Conservation (phyloP, 352 stramenopile genomes). For the Phytophthora pini region DNA sequence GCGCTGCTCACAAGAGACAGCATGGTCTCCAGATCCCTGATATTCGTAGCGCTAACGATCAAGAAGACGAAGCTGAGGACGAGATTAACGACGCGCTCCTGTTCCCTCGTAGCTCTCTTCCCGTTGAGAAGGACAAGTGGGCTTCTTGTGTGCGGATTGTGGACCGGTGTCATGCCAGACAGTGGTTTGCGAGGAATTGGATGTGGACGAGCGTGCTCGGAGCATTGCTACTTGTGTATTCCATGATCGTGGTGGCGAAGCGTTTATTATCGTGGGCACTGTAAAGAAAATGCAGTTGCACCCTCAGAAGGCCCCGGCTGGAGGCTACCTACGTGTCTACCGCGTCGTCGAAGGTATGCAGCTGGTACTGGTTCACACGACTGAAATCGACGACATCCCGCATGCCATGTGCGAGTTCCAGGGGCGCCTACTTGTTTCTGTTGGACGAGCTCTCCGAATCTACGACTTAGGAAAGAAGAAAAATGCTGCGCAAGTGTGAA, state of each 20-base stretch:
- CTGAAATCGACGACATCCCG: constrained; percentile 96
- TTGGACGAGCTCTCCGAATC: constrained; percentile 96
- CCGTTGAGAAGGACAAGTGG: constrained; percentile 88
- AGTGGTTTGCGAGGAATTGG: constrained; percentile 92
- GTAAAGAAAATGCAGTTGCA: constrained; percentile 96
- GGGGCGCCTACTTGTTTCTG: constrained; percentile 95
- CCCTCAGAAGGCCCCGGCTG: constrained; percentile 67
- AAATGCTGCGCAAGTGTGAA: constrained; percentile 99
- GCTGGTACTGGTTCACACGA: constrained; percentile 97
- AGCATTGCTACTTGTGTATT: constrained; percentile 95
- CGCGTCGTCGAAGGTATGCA: constrained; percentile 92
- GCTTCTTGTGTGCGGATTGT: constrained; percentile 98
- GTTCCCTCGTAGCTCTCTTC: constrained; percentile 64
- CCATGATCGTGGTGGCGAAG: constrained; percentile 95
- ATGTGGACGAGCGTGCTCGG: constrained; percentile 93
- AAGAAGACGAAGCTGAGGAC: constrained; percentile 90
- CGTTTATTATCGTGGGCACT: constrained; percentile 97
- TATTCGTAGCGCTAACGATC: constrained; percentile 42
- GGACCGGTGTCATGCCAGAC: constrained; percentile 92
- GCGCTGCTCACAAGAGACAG: constrained; percentile 90
- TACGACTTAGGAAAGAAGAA: constrained; percentile 99
- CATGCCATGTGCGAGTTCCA: constrained; percentile 98
- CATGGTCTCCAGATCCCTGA: constrained; percentile 71
- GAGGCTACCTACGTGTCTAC: constrained; percentile 93
- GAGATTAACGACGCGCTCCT: constrained; percentile 80